Evolutionary conservation across 371 early-diverging fungal species (phyloP).

Genomic region (Sporodiniella umbellata): DNA sequence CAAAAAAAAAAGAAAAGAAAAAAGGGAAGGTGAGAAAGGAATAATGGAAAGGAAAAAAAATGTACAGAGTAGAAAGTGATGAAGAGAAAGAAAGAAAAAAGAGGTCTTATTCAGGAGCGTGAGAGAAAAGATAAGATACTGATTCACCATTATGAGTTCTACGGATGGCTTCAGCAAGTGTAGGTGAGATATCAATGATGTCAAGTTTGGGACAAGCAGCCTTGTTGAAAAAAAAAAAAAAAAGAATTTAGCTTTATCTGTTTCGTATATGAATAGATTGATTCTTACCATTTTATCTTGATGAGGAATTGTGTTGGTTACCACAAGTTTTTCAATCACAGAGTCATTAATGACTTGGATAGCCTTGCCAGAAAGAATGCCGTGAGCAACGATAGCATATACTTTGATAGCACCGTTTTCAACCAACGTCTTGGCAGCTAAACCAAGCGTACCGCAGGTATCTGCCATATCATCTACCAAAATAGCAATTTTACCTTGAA

Average conservation of each 20-base stretch:
- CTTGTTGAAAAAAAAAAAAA: too few relatives aligned
- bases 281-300: slow-evolving; percentile 70
- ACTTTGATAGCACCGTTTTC: slow-evolving; percentile 92
- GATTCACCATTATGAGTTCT: slow-evolving; percentile 95
- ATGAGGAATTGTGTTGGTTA: slow-evolving; percentile 95
- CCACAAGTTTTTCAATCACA: slow-evolving; percentile 79
- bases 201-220: slow-evolving; percentile 86
- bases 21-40: too few relatives aligned
- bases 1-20: too few relatives aligned
- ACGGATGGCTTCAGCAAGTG: slow-evolving; percentile 88
- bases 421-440: slow-evolving; percentile 89
- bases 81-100: too few relatives aligned
- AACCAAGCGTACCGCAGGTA: slow-evolving; percentile 92
- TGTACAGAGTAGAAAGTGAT: too few relatives aligned
- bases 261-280: not conserved
- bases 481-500: slow-evolving; percentile 85
- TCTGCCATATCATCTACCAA: slow-evolving; percentile 98
- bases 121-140: slow-evolving; percentile 82
- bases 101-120: slow-evolving; percentile 43
- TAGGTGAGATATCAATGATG: slow-evolving; percentile 90
- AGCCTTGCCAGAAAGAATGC: slow-evolving; percentile 91
- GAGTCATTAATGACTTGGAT: slow-evolving; percentile 87
- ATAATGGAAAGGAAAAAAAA: too few relatives aligned
- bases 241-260: too few relatives aligned
- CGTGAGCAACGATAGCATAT: slow-evolving; percentile 96